Base-by-base conservation (phyloP, 495 filamentous ascomycete genomes). In the Daldinia grandis region DNA sequence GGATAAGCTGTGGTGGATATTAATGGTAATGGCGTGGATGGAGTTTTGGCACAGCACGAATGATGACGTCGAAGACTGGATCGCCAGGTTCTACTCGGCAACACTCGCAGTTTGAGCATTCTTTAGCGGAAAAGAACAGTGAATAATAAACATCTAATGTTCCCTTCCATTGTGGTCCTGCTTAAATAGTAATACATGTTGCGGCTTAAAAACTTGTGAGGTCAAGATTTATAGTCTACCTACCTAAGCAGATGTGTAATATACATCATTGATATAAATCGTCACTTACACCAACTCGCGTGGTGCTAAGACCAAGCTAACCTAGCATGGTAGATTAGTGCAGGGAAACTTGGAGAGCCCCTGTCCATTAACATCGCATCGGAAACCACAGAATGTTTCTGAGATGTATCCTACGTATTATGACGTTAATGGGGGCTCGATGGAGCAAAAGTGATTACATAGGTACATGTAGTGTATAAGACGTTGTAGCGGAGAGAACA, bases 1-100 rank as follows among this genome's bases (percentile, higher is more conserved):
- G 30, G 19, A 25, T 27, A 21, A 30, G 33, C 30, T 58, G 33
- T 24, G 19, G 44, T 27, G 17, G 35, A 8, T 33, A n/a, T 17
- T 54, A 49, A 37, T n/a, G 17, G 5, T 44, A 24, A 19, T 10
- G 27, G 28, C 25, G 58, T 19, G 50, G 14, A 62, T 44, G 24
- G 56, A 47, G 56, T 19, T 15, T 58, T 57, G 28, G 40, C 9
- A 17, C 35, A 21, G 30, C 14, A 8, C 6, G 47, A 68, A 35
- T 60, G 49, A 73, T 75, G 74, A 76, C 74, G 74, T 75, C 64
- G 60, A 42, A 66, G 66, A 68, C 40, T 63, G 33, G 53, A 35
- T 44, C 55, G 64, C 28, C 50, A 64, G 37, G 10, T 63, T 68
- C 57, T 62, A 31, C 28, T 69, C 10, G 56, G 19, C 1, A 66